Percentiles rank a stretch among this genome's conserved stretches.
These are phyloP conservation scores for Hansenula sp. DNA, from an alignment of 1,139 yeast species.

Conservation along the genomic window DNA sequence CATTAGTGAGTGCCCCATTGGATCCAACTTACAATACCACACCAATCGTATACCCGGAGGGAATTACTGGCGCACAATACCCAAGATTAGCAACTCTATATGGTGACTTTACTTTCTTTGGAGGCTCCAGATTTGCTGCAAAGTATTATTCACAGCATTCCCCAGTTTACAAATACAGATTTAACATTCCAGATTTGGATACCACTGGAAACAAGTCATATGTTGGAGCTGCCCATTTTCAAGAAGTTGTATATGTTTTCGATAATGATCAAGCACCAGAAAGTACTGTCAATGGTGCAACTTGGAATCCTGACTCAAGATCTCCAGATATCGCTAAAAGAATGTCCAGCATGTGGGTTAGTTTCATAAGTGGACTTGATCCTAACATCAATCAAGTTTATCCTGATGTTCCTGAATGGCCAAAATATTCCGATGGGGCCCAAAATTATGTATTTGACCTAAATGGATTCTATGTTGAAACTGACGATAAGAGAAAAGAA, in stretches of 20 bases:
- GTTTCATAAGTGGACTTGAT: conserved; percentile 12
- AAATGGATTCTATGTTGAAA: conserved; percentile 8
- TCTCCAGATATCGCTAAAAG: conserved; percentile 6
- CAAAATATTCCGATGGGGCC: conserved; percentile 3
- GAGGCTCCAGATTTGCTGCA: conserved; percentile 11
- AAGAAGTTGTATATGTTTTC: conserved; percentile 21
- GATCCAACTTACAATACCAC: conserved; percentile 10
- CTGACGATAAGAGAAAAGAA: conserved; percentile 8
- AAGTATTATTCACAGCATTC: conserved; percentile 2
- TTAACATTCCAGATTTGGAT: conserved; percentile 15
- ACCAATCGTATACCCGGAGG: conserved; percentile 1
- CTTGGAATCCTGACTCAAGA: conserved; percentile 9
- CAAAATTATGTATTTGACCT: conserved; percentile 10
- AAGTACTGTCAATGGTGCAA: conserved; percentile 9
- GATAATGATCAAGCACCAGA: conserved; percentile 12
- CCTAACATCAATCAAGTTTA: conserved; percentile 6
- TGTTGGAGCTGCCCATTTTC: conserved; percentile 17
- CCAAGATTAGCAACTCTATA: conserved; percentile 10
- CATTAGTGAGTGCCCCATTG: conserved; percentile 8
- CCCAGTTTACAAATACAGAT: conserved; percentile 17
- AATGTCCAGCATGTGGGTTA: conserved; percentile 11
- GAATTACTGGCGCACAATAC: conserved; percentile 6
- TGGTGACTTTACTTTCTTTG: conserved; percentile 15
- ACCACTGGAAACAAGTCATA: conserved; percentile 1
- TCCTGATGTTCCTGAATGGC: conserved; percentile 3